phyloP scores from a whole-genome alignment of 1,139 yeast genomes.

The Magnusiomyces tetraspermus region DNA sequence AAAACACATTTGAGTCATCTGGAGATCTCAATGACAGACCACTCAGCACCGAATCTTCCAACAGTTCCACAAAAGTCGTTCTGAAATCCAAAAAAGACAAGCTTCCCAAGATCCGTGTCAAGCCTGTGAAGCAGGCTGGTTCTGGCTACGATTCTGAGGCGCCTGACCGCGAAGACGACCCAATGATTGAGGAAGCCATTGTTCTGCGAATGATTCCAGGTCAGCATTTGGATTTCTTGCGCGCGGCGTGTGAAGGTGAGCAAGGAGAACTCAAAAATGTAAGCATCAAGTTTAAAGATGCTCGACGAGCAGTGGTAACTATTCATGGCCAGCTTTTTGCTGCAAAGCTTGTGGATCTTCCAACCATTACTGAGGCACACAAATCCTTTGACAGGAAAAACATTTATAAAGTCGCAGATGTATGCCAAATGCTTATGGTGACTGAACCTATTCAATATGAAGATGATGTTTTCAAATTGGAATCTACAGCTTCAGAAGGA shows the following conservation, averaged over 20 bases:
- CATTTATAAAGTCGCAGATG: constrained; percentile 75
- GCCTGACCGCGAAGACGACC: constrained; percentile 92
- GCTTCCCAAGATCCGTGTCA: constrained; percentile 52
- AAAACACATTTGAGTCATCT: not conserved
- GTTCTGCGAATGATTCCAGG: constrained; percentile 73
- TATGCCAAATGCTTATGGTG: constrained; percentile 77
- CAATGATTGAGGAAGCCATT: constrained; percentile 79
- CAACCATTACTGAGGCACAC: constrained; percentile 78
- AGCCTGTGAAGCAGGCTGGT: constrained; percentile 79
- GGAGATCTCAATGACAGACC: not conserved
- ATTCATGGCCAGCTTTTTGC: constrained; percentile 56
- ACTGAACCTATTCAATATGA: constrained; percentile 52
- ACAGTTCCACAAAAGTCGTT: not conserved
- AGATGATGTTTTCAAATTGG: constrained; percentile 40
- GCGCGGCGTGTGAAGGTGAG: constrained; percentile 53
- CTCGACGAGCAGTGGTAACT: constrained; percentile 60
- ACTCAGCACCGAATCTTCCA: not conserved
- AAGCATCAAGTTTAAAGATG: constrained; percentile 70
- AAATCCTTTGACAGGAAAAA: constrained; percentile 88
- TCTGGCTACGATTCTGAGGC: constrained; percentile 98
- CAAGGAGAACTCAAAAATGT: constrained; percentile 70
- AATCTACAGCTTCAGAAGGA: constrained; percentile 34
- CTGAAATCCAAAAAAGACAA: constrained; percentile 1
- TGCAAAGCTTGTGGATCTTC: constrained; percentile 80
- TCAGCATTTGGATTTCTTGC: constrained; percentile 66